Evolutionary conservation across 164 flowering plant genomes (phyloP), one percentile per base, ranked within the genome.

Genomic region (Macadamia integrifolia): DNA sequence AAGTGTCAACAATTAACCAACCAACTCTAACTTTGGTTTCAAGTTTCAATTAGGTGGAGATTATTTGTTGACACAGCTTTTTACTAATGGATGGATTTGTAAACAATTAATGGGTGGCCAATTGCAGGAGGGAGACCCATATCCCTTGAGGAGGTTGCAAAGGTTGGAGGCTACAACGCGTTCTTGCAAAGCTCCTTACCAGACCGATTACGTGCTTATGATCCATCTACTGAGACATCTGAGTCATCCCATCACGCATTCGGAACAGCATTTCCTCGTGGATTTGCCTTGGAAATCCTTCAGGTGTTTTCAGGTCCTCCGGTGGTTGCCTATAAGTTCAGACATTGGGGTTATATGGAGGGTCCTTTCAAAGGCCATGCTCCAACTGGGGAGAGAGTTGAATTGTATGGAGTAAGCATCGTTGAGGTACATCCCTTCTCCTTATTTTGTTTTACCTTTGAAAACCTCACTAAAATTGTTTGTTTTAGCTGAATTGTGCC

Each of bases 281-380:
- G 96, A 15, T 87, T 89, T 63, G 91, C 89, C 8, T 13, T 84
- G 1, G 96, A 90, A 60, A 73, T 88, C 59, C 46, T 86, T 9
- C 79, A 83, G 0, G 96, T 88, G 29, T 90, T 83, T 59, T 80
- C 91, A 0, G 93, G 90, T 3, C 88, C 91, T 0, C 96, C 96
- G 0, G 68, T 67, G 69, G 81, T 90, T 29, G 81, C 67, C 0
- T 91, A 82, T 81, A 86, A 88, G 76, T 91, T 88, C 79, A 79
- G 97, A 76, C 97, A 91, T 65, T 91, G 97, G 93, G 90, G 83
- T 28, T 86, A 61, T 79, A 83, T 85, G 87, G 97, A 91, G 53
- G 92, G 92, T 30, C 89, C 97, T 70, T 91, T 86, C 76, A 82
- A 87, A 73, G 92, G 87, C 9, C 87, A 84, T 62, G 75, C 84